Base-by-base conservation (phyloP, 2,329 filamentous ascomycete species). In the Stagonosporopsis cucurbitacearum region DNA sequence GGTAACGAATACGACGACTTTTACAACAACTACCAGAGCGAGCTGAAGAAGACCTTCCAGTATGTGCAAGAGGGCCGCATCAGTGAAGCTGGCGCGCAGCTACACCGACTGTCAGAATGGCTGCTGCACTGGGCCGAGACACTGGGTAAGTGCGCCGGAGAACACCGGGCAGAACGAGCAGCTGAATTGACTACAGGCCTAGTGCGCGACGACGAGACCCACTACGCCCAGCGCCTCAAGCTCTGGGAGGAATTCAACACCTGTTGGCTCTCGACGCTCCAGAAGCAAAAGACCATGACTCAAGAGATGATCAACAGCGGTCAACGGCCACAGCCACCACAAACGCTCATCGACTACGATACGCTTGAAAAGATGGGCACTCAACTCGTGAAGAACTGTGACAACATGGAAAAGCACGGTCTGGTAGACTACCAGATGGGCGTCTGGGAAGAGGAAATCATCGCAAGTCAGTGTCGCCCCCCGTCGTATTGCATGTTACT, bases 391-490 rank as follows among this genome's bases (percentile, higher is more conserved):
- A 84, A 87, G 46, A 81, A 96, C 46, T 96, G 93, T 72, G 92
- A 98, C 72, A 85, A 85, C 46, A 85, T 98, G 59, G 94, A 98
- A 75, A 88, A 89, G 64, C 88, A 96, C 71, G 95, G 95, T n/a
- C 80, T 99, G 43, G 92, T 99, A 11, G 95, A 99, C 78, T 99
- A 98, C 74, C 90, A 98, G 70, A 96, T 96, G 79, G 95, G 95
- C 8, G 91, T 98, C 23, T 96, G 92, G 86, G 95, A 98, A 77
- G 93, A 98, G 72, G 87, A 91, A 70, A 97, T 98, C 66, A 85
- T 95, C 65, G 84, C 85, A 55, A 84, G 93, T 96, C 81, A 77
- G 90, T 82, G 25, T 37, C 32, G 25, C 33, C 20, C 13, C 6
- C 22, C 35, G 42, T 36, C 40, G 28, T 42, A 17, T 25, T 22